Evolutionary conservation across 2,329 filamentous ascomycete species (phyloP), one percentile per base, ranked within the genome.

Genomic region (Trichophyton mentagrophytes): DNA sequence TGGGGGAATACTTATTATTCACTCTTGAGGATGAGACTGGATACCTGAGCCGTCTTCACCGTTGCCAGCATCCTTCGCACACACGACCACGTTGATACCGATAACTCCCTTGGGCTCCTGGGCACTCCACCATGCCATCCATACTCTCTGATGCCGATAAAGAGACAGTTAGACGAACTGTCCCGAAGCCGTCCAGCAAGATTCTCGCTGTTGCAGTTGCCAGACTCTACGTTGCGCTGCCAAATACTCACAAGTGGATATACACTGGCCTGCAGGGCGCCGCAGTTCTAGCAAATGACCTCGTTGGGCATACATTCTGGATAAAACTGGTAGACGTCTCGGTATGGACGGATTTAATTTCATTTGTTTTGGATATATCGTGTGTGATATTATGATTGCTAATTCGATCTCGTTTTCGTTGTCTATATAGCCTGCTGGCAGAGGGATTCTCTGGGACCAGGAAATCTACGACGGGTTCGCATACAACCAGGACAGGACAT

Each of bases 291-390:
- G 88, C 90, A 66, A 95, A 97, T 73, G 93, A 99, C 72, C 77
- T 95, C 44, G 90, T 97, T 30, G 93, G 93, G 66, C 87, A 96
- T 73, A 96, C 93, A 0, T 95, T 91, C 76, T 99, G 92, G 90
- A 79, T 99, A 67, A 99, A 99, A 79, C 80, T 99, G 77, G 93
- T 99, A 58, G 93, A 99, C 73, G 85, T 99, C 61, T 96, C 90
- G 72, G 90, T 95, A 80, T 70, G 86, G 9, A 3, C 36, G 27
- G 20, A 15, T 27, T n/a, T 27, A 22, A 38, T 51, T 20, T 47
- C 27, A n/a, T 33, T 59, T 33, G 20, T 13, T 9, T n/a, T 42
- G 60, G 22, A 27, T 46, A 59, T 46, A 47, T 36, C 30, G 57
- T 38, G 11, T 51, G 22, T 22, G 20, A 22, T 51, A 22, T 3